Evolutionary conservation across 345 rosid species (phyloP).

Genomic region (Aquilaria malaccensis): DNA sequence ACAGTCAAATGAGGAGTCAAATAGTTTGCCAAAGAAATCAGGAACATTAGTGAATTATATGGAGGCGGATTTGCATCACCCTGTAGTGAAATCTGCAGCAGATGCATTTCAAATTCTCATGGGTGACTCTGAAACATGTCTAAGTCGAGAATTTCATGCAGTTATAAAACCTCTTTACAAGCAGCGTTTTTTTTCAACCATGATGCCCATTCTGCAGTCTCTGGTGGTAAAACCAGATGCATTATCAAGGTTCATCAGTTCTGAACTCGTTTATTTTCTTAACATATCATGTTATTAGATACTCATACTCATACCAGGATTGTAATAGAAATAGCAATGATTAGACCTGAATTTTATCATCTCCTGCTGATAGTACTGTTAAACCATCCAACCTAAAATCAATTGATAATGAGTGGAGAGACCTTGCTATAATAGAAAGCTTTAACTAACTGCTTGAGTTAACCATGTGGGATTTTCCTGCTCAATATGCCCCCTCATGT

Average conservation of each 20-base stretch:
- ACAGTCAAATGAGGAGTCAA: constrained; percentile 25
- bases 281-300: background rate
- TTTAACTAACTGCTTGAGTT: no score
- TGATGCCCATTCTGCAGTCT: constrained; percentile 63
- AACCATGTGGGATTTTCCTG: no score
- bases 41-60: constrained; percentile 13
- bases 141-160: constrained; percentile 67
- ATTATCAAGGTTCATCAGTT: constrained; percentile 41
- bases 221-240: constrained; percentile 43
- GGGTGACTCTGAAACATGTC: constrained; percentile 66
- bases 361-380: background rate
- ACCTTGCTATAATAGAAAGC: no score
- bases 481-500: no score
- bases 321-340: no score
- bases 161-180: constrained; percentile 78
- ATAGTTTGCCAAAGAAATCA: constrained; percentile 14
- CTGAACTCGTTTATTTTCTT: constrained; percentile 1
- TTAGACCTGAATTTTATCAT: background rate
- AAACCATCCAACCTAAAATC: no score
- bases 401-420: no score
- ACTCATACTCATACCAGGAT: background rate
- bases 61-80: constrained; percentile 22
- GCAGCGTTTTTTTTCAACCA: constrained; percentile 71
- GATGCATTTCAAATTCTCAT: constrained; percentile 76
- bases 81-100: constrained; percentile 62